Percentiles rank a stretch among this genome's conserved stretches.
Conservation (phyloP, 345 rosid species). For the Eucalyptus marginata region DNA sequence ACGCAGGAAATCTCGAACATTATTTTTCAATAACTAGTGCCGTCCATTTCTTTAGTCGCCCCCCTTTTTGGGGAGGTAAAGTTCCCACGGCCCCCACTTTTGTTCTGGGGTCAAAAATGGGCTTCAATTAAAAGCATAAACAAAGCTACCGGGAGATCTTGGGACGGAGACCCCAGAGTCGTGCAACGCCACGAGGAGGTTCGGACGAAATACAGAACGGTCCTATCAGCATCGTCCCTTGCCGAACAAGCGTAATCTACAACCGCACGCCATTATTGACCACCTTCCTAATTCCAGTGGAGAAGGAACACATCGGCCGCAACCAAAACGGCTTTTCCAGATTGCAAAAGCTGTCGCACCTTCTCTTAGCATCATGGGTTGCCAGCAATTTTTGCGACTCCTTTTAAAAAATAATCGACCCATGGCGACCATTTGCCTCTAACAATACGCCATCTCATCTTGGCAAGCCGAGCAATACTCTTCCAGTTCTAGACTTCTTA, state of each 20-base stretch:
- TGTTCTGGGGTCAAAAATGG: neutral
- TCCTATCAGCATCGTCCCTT: neutral
- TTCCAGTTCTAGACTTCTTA: neutral
- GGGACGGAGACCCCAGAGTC: neutral
- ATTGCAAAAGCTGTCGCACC: neutral
- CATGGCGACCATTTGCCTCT: rapidly evolving
- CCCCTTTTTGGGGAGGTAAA: neutral
- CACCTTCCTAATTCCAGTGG: neutral
- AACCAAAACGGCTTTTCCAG: neutral
- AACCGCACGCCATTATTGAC: neutral
- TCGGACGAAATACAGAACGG: neutral
- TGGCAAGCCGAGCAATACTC: neutral
- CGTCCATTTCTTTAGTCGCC: neutral
- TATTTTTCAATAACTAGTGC: neutral
- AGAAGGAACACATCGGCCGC: neutral
- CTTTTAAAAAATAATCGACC: neutral
- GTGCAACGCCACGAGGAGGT: neutral
- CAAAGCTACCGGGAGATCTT: neutral
- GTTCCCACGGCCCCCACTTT: neutral
- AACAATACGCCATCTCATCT: neutral
- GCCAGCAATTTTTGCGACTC: neutral
- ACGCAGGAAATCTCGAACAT: neutral
- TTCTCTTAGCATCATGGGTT: neutral
- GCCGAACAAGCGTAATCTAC: neutral
- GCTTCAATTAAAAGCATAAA: neutral